Base-by-base conservation (phyloP, 768 basidiomycete species). In the Cystofilobasidium bisporidii region DNA sequence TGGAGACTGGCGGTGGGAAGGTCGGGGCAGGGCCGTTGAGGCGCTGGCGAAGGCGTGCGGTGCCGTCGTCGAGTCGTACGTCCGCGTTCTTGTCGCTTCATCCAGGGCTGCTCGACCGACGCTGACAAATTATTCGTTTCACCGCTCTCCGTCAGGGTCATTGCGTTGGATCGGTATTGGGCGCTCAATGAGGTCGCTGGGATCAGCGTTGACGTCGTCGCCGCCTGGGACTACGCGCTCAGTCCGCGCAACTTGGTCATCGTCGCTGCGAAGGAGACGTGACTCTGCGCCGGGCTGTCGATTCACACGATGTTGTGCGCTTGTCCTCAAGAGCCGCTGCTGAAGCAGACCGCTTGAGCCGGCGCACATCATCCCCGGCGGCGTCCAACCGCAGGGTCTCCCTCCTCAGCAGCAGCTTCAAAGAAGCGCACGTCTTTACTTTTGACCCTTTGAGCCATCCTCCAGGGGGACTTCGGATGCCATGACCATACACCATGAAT, bases 21-120 rank as follows among this genome's bases (percentile, higher is more conserved):
- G 40, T 12, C 33, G 60, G 45, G 60, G 60, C 11, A 18, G 60
- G n/a, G 60, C 45, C 40, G 45, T 61, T 17, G 60, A 61, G 60
- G 40, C 60, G 5, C 60, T 61, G 45, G 60, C 40, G 17, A 40
- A 61, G 40, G 60, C 60, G 9, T 43, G 40, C 24, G 60, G 60
- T 12, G 40, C 17, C 28, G 38, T 45, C 26, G 60, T 61, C n/a
- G 60, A 61, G 40, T 61, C 60, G 60, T 61, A 14, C 18, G 60
- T 61, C 20, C 40, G n/a, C 9, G 11, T 28, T 28, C 26, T 17
- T 26, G 24, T 40, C 12, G 8, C 40, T n/a, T 18, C 1, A 20
- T 45, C 40, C 10, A 36, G 24, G n/a, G 30, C 9, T 15, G 40
- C 38, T 41, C 17, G 9, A 41, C 40, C 17, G 10, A 9, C 17